These are phyloP conservation scores for Luffa aegyptiaca DNA, from an alignment of 306 rosid genomes.

Conservation along the genomic window DNA sequence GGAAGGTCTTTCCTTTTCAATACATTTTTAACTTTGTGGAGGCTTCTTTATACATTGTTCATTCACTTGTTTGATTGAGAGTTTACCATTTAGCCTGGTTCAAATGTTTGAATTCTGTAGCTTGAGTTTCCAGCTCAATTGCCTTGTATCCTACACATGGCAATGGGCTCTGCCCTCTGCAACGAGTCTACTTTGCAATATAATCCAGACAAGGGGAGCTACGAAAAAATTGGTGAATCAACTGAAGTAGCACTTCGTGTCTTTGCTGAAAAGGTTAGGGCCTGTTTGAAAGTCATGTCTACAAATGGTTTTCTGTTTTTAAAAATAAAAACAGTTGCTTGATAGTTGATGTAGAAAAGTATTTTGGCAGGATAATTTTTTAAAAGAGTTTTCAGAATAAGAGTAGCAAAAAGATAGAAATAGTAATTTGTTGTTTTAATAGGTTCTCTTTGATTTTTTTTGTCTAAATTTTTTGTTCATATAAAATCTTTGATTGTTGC, in stretches of 20 bases:
- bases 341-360: background rate
- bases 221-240: slow-evolving; percentile 98
- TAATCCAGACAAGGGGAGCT: slow-evolving; percentile 81
- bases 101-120: slow-evolving; percentile 32
- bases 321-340: background rate
- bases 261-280: slow-evolving; percentile 72
- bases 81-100: background rate
- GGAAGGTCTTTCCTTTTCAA: background rate
- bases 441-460: background rate
- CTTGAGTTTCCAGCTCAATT: slow-evolving; percentile 72
- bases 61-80: background rate
- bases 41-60: background rate
- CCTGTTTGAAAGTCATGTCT: background rate
- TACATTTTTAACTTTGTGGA: background rate
- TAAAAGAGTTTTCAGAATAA: background rate
- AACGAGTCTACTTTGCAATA: slow-evolving; percentile 86
- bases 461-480: background rate
- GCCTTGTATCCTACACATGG: slow-evolving; percentile 85
- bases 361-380: background rate
- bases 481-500: background rate
- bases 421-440: background rate
- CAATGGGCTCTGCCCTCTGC: slow-evolving; percentile 95
- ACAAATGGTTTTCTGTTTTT: background rate
- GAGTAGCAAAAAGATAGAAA: background rate
- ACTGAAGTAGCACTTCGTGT: slow-evolving; percentile 99